phyloP scores from a whole-genome alignment of 2,329 filamentous ascomycete genomes.

The Hymenoscyphus repandus region DNA sequence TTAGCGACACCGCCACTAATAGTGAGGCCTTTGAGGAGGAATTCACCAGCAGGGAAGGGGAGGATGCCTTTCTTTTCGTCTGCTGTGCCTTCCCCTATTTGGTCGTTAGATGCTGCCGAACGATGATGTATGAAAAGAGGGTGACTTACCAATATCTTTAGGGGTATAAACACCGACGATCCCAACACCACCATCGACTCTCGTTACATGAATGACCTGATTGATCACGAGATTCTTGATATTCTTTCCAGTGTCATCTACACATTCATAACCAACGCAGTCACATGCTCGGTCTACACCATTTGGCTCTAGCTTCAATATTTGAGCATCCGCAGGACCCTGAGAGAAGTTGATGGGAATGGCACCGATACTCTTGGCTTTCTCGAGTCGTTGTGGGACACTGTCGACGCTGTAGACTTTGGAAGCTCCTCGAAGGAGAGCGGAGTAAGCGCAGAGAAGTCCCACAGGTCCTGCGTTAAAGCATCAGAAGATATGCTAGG shows the following conservation, averaged over 20 bases:
- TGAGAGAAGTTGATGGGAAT: conserved; percentile 32
- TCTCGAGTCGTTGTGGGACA: conserved; percentile 24
- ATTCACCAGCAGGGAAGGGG: conserved; percentile 4
- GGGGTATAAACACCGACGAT: conserved; percentile 24
- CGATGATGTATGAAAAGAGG: conserved; percentile 14
- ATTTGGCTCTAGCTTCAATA: conserved; percentile 22
- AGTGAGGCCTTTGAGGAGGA: conserved; percentile 6
- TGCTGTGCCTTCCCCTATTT: neutral
- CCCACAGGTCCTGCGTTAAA: conserved; percentile 27
- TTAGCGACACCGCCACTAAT: conserved; percentile 5
- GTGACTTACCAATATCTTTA: conserved; percentile 9
- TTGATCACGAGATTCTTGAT: conserved; percentile 20
- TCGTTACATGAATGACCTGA: conserved; percentile 22
- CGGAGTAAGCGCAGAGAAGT: conserved; percentile 32
- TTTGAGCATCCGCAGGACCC: conserved; percentile 29
- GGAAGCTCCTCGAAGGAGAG: conserved; percentile 30
- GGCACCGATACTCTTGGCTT: conserved; percentile 29
- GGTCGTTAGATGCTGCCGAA: neutral
- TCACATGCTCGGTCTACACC: conserved; percentile 25
- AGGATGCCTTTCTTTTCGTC: conserved; percentile 4
- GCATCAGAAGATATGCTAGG: neutral
- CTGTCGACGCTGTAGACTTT: conserved; percentile 32
- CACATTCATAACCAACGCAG: conserved; percentile 24
- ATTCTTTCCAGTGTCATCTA: conserved; percentile 20
- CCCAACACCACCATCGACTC: conserved; percentile 25